Percentiles rank a stretch among this genome's conserved stretches.
phyloP scores from a whole-genome alignment of 768 basidiomycete genomes.

The Lactarius evosmus region DNA sequence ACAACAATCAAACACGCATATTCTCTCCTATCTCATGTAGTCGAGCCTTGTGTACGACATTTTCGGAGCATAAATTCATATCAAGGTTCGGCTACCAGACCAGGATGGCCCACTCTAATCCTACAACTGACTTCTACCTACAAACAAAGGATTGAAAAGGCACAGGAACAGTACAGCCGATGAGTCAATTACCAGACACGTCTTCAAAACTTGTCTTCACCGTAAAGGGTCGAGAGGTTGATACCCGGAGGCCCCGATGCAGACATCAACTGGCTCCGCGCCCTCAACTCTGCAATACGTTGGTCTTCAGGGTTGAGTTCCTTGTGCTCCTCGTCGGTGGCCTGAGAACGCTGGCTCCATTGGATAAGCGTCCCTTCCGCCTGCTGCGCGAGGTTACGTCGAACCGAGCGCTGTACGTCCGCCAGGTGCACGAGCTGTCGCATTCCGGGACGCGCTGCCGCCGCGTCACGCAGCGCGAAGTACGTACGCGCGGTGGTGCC shows the following conservation, averaged over 20 bases:
- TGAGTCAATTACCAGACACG: not conserved
- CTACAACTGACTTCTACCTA: not conserved
- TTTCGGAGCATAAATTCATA: not conserved
- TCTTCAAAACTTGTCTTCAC: slow-evolving; percentile 10
- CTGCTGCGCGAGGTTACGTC: slow-evolving; percentile 3
- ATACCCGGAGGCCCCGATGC: not conserved
- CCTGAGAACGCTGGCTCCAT: not conserved
- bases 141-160: too few species aligned
- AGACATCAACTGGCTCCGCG: slow-evolving; percentile 9
- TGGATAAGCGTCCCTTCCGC: not conserved
- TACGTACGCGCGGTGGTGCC: not conserved
- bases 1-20: not conserved
- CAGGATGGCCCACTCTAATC: not conserved
- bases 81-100: not conserved
- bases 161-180: not conserved
- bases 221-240: not conserved
- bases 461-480: slow-evolving; percentile 6
- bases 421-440: slow-evolving; percentile 22
- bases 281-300: slow-evolving; percentile 5
- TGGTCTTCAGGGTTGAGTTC: slow-evolving; percentile 2
- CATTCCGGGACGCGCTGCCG: not conserved
- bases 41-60: not conserved
- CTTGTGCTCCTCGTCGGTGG: not conserved
- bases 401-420: slow-evolving; percentile 24
- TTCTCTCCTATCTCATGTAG: too few species aligned